Base-by-base conservation (phyloP, 192 early-diverging fungal genomes). In the Funneliformis geosporum region DNA sequence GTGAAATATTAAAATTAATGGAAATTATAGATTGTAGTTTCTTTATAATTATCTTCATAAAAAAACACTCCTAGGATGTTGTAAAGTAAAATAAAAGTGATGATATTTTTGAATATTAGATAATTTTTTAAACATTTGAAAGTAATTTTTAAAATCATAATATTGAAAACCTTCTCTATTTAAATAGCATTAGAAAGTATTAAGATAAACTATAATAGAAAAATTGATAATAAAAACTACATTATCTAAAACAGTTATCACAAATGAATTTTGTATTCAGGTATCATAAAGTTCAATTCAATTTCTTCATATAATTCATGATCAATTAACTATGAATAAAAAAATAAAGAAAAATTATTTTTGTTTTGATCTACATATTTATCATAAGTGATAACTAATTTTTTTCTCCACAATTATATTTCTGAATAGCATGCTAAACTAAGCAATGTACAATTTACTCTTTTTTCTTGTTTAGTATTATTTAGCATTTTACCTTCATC, bases 211-310 rank as follows among this genome's bases (percentile, higher is more conserved):
- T 33, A 33, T 33, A 33, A 2, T 33, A 33, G 33, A 33, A 33
- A 2, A 3, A n/a, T 60, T n/a, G 16, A 16, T n/a, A 16, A n/a
- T n/a, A 16, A 2, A 60, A 21, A 60, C 66, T 1, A 28, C 23
- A 68, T 68, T 0, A 68, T 68, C 66, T 1, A 33, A 33, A 33
- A 2, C 14, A 68, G 1, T 27, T 4, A 68, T 68, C 27, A 39
- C 25, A 68, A 68, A 68, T 68, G 4, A 68, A 68, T 14, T 68
- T 68, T 28, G 25, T 68, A 16, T 0, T 27, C 9, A 25, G 27
- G 25, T 68, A 68, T 68, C 9, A 28, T 68, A 16, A 68, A 68
- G 28, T 68, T 68, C 11, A 68, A 40, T 14, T 68, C 27, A 68
- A 39, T 39, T 68, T 68, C 9, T 28, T 39, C 25, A 68, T 68